phyloP scores from a whole-genome alignment of 306 rosid genomes.

The Senna tora region DNA sequence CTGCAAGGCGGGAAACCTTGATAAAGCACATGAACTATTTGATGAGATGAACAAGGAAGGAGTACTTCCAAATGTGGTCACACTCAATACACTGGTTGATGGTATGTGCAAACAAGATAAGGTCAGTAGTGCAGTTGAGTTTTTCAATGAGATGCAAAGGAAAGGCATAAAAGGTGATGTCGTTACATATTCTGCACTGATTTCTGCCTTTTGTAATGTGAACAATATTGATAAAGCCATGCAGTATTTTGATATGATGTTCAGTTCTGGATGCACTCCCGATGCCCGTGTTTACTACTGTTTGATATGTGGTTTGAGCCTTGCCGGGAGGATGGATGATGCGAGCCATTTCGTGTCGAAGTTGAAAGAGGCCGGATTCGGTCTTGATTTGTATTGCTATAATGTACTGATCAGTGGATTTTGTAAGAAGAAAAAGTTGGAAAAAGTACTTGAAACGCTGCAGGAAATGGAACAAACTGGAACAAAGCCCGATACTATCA shows the following conservation, averaged over 20 bases:
- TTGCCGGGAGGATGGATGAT: conserved; percentile 81
- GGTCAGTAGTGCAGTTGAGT: conserved; percentile 59
- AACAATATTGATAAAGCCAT: conserved; percentile 69
- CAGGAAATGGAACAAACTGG: conserved; percentile 68
- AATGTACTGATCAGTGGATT: conserved; percentile 73
- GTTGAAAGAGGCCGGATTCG: conserved; percentile 70
- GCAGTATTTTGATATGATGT: conserved; percentile 68
- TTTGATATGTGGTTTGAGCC: conserved; percentile 74
- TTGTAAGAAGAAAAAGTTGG: conserved; percentile 66
- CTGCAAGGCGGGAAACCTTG: conserved; percentile 64
- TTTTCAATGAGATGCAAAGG: conserved; percentile 59
- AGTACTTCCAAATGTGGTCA: conserved; percentile 59
- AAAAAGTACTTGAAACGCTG: conserved; percentile 57
- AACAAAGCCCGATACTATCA: conserved; percentile 62
- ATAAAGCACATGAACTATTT: conserved; percentile 57
- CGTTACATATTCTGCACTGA: conserved; percentile 58
- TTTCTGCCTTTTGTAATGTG: conserved; percentile 72
- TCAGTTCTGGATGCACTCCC: conserved; percentile 55
- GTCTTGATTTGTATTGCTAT: conserved; percentile 62
- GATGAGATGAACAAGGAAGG: conserved; percentile 62
- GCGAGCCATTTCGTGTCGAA: conserved; percentile 62
- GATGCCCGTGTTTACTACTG: conserved; percentile 68
- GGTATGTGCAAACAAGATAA: conserved; percentile 75
- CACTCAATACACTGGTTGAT: conserved; percentile 69
- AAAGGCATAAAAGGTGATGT: conserved; percentile 67